Conservation (phyloP, 345 rosid genomes). For the Populus simonii region DNA sequence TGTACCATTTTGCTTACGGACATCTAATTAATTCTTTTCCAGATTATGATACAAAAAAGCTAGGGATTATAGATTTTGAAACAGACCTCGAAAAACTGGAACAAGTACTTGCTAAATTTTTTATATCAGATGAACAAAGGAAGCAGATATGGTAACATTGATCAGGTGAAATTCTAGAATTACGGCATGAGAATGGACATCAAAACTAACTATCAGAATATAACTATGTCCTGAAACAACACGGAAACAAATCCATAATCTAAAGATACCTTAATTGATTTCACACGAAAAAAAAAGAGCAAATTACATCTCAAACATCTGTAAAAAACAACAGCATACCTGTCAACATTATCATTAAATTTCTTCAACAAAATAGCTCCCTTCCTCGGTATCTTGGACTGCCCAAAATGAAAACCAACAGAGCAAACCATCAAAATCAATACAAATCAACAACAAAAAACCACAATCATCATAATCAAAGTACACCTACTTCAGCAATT, state of each 20-base stretch:
- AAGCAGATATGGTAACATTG: background rate
- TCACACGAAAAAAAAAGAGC: too few species aligned
- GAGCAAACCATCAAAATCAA: conserved; percentile 6
- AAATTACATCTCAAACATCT: background rate
- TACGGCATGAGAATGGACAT: background rate
- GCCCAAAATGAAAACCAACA: conserved; percentile 12
- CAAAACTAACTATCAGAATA: background rate
- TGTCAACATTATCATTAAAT: conserved; percentile 70
- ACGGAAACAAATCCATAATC: too few species aligned
- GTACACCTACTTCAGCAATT: conserved; percentile 61
- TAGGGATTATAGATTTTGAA: background rate
- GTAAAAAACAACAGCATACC: conserved; percentile 37
- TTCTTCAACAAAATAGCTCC: conserved; percentile 74
- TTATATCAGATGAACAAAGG: background rate
- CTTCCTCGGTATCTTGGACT: conserved; percentile 86
- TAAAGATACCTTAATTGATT: too few species aligned
- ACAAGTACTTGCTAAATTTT: background rate
- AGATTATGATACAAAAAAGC: background rate
- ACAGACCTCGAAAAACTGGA: background rate
- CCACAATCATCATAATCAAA: background rate
- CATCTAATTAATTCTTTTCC: background rate
- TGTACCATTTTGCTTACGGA: background rate
- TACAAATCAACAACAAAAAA: conserved; percentile 8
- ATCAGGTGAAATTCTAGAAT: background rate
- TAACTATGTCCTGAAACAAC: background rate